Conservation (phyloP, 306 rosid genomes). For the Acacia acuminata region DNA sequence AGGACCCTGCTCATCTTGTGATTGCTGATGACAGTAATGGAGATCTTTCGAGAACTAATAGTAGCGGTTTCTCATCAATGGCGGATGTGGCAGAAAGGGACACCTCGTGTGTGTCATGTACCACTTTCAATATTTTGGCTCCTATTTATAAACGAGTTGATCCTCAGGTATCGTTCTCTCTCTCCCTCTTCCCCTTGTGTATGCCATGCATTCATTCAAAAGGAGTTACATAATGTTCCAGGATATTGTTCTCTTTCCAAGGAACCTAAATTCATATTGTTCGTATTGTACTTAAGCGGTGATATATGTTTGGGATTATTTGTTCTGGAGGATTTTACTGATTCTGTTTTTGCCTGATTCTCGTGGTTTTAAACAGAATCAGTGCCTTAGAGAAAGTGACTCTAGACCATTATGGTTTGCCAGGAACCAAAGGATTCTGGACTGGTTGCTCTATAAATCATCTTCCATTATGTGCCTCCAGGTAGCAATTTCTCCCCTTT, state of each 20-base stretch:
- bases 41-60: conserved; percentile 38
- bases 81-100: conserved; percentile 42
- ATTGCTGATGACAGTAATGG: conserved; percentile 32
- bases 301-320: neutral
- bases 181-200: neutral
- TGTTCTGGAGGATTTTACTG: conserved; percentile 28
- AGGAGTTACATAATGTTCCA: neutral
- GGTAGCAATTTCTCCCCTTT: conserved; percentile 45
- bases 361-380: conserved; percentile 63
- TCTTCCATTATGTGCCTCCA: conserved; percentile 88
- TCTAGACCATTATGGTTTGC: conserved; percentile 60
- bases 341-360: neutral
- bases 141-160: conserved; percentile 87
- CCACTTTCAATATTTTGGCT: conserved; percentile 85
- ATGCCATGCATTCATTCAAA: neutral
- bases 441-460: conserved; percentile 65
- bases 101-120: conserved; percentile 58
- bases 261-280: neutral
- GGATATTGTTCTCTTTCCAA: neutral
- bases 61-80: conserved; percentile 39
- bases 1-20: conserved; percentile 32
- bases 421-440: conserved; percentile 74
- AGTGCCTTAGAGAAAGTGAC: conserved; percentile 66
- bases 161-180: conserved; percentile 56
- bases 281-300: neutral